A percentile compares a stretch with the other conserved stretches of the same genome.
Conservation (phyloP, 805 yeast species). For the Alloascoidea hylecoeti region DNA sequence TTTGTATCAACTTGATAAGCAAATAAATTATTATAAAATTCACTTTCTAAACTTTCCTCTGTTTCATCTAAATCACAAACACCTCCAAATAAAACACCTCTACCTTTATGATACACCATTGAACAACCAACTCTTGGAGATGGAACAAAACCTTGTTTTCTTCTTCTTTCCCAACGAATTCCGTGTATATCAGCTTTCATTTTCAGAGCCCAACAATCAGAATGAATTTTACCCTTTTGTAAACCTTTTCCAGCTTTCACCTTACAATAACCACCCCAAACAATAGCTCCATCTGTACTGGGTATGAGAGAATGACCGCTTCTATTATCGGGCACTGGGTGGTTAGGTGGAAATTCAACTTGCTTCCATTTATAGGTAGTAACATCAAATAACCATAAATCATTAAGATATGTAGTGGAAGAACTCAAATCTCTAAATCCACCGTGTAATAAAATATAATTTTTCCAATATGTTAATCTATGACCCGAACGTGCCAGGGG, state of each 20-base stretch:
- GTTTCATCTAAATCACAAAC: slow-evolving; percentile 93
- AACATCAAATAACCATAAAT: slow-evolving; percentile 87
- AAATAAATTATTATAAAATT: slow-evolving; percentile 65
- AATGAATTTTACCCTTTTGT: slow-evolving; percentile 81
- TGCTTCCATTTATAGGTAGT: slow-evolving; percentile 85
- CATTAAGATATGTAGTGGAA: slow-evolving; percentile 71
- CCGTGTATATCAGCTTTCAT: slow-evolving; percentile 74
- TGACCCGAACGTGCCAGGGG: slow-evolving; percentile 91
- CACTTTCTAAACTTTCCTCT: slow-evolving; percentile 79
- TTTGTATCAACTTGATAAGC: slow-evolving; percentile 78
- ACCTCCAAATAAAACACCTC: slow-evolving; percentile 92
- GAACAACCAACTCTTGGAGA: slow-evolving; percentile 92
- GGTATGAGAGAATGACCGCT: slow-evolving; percentile 88
- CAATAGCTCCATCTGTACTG: slow-evolving; percentile 59
- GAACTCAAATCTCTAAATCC: slow-evolving; percentile 87
- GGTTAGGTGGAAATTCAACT: slow-evolving; percentile 72
- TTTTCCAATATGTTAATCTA: slow-evolving; percentile 84
- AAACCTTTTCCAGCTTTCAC: slow-evolving; percentile 71
- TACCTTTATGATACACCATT: slow-evolving; percentile 75
- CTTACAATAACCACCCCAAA: slow-evolving; percentile 92
- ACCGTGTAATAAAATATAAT: slow-evolving; percentile 72
- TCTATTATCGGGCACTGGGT: slow-evolving; percentile 76
- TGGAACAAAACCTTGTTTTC: slow-evolving; percentile 83
- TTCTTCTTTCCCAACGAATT: slow-evolving; percentile 78
- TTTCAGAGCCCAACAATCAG: slow-evolving; percentile 76